A percentile compares a stretch with the other conserved stretches of the same genome.
phyloP scores from a whole-genome alignment of 306 rosid species.

The Corylus heterophylla region DNA sequence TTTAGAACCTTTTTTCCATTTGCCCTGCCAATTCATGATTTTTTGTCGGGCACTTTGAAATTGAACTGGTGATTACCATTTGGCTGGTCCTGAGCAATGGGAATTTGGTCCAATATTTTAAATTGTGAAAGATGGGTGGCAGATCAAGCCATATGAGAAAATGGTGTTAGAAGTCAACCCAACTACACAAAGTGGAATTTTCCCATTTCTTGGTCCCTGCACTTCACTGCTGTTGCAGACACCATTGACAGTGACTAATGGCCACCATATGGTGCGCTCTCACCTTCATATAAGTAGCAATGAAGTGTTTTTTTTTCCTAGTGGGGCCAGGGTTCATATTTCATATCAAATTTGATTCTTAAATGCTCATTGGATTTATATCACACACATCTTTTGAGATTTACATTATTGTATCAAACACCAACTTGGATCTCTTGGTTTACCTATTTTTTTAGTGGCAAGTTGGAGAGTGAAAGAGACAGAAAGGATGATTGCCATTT shows the following conservation, averaged over 20 bases:
- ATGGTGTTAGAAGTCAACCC: not conserved
- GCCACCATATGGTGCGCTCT: not conserved
- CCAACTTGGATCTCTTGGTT: constrained; percentile 18
- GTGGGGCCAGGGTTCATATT: not conserved
- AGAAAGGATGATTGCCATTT: constrained; percentile 96
- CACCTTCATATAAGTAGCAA: not conserved
- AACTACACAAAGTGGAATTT: not conserved
- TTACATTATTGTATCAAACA: not conserved
- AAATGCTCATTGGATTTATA: not conserved
- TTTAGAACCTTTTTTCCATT: not conserved
- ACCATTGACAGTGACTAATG: not conserved
- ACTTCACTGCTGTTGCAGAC: not conserved
- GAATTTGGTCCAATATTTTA: not conserved
- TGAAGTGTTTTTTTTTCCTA: not conserved
- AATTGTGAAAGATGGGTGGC: not conserved
- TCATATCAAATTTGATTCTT: not conserved
- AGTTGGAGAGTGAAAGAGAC: constrained; percentile 99
- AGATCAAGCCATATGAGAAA: not conserved
- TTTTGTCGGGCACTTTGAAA: too few relatives aligned
- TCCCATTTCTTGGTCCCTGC: not conserved
- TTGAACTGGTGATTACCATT: not conserved
- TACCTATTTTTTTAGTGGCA: constrained; percentile 65
- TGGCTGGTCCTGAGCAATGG: not conserved
- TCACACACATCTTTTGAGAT: not conserved
- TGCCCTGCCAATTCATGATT: not conserved